A percentile compares a stretch with the other conserved stretches of the same genome.
Conservation (phyloP, 345 rosid species). For the Cardamine occulta region DNA sequence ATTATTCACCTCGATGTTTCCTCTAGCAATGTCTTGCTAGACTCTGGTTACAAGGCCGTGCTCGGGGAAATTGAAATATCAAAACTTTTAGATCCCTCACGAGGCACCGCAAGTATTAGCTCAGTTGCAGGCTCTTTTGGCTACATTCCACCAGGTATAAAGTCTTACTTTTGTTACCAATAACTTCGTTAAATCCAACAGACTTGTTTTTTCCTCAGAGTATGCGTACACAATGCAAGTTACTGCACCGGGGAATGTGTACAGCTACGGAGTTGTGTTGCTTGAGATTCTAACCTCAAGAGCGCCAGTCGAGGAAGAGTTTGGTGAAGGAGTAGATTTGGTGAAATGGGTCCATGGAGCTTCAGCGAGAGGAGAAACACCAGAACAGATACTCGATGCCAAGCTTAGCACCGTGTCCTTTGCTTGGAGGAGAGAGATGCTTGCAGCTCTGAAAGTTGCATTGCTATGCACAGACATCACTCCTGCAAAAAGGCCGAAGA, state of each 20-base stretch:
- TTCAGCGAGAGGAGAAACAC: slow-evolving; percentile 73
- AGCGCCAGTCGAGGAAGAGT: slow-evolving; percentile 83
- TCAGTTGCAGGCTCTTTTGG: slow-evolving; percentile 96
- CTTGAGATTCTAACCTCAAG: slow-evolving; percentile 89
- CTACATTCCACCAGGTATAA: slow-evolving; percentile 91
- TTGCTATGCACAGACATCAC: slow-evolving; percentile 73
- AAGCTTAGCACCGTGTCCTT: slow-evolving; percentile 82
- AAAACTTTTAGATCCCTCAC: slow-evolving; percentile 75
- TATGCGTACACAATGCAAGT: slow-evolving; percentile 95
- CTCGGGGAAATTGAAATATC: slow-evolving; percentile 95
- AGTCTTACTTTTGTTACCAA: slow-evolving; percentile 6
- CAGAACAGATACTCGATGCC: slow-evolving; percentile 80
- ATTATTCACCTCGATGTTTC: slow-evolving; percentile 91
- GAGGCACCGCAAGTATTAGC: slow-evolving; percentile 88
- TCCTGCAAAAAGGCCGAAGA: slow-evolving; percentile 85
- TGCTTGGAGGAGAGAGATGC: slow-evolving; percentile 95
- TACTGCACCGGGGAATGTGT: slow-evolving; percentile 92
- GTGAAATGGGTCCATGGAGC: slow-evolving; percentile 98
- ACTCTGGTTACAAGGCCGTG: slow-evolving; percentile 68
- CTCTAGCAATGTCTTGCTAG: slow-evolving; percentile 78
- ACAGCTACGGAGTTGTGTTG: slow-evolving; percentile 92
- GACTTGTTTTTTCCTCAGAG: slow-evolving; percentile 48
- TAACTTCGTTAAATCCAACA: slow-evolving; percentile 3
- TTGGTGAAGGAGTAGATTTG: slow-evolving; percentile 86
- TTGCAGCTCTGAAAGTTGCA: slow-evolving; percentile 91